Evolutionary conservation across 306 rosid genomes (phyloP).

Genomic region (Corylus heterophylla): DNA sequence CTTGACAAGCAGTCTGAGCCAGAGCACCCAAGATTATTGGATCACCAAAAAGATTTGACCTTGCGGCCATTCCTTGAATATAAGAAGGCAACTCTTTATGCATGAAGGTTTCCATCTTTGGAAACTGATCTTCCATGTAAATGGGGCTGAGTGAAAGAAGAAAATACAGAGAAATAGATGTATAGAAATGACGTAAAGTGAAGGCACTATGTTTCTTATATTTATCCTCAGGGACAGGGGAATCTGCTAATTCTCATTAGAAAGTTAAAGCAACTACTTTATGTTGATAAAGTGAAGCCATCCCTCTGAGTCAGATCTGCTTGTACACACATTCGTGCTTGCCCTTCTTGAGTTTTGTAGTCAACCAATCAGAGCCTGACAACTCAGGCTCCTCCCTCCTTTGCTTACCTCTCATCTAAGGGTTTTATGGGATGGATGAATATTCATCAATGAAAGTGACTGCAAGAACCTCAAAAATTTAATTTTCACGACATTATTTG

Average conservation of each 20-base stretch:
- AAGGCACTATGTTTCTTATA: conserved; percentile 34
- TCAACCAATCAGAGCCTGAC: conserved; percentile 54
- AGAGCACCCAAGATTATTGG: conserved; percentile 43
- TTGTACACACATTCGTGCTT: conserved; percentile 45
- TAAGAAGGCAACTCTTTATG: conserved; percentile 50
- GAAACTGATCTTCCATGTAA: conserved; percentile 56
- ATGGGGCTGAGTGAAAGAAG: conserved; percentile 6
- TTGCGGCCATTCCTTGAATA: conserved; percentile 51
- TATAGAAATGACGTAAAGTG: conserved; percentile 31
- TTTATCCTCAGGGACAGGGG: conserved; percentile 35
- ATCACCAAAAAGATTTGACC: conserved; percentile 52
- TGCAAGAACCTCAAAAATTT: conserved; percentile 30
- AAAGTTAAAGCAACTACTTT: conserved; percentile 42
- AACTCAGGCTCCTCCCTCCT: conserved; percentile 33
- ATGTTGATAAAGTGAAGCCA: conserved; percentile 39
- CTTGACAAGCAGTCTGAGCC: conserved; percentile 29
- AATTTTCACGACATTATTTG: conserved; percentile 37
- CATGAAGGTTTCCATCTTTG: conserved; percentile 57
- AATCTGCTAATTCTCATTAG: conserved; percentile 32
- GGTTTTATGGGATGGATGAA: conserved; percentile 37
- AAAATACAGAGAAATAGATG: conserved; percentile 22
- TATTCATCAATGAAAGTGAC: conserved; percentile 41
- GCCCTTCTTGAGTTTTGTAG: conserved; percentile 38
- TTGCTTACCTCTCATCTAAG: conserved; percentile 40
- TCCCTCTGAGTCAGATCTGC: conserved; percentile 42